Conservation (phyloP, 192 early-diverging fungal species). For the Coemansia sp. region DNA sequence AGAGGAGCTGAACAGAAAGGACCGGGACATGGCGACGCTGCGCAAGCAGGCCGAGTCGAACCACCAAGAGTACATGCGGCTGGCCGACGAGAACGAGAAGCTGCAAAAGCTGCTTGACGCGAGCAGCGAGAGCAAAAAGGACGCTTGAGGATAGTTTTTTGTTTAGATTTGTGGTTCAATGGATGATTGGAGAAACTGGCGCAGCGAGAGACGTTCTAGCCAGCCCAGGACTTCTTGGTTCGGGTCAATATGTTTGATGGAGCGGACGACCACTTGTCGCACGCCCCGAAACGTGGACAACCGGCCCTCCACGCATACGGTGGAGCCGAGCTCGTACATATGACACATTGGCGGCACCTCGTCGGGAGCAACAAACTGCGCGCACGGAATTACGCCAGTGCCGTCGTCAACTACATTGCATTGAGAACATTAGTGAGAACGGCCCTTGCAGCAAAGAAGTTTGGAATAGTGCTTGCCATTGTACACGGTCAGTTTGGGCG, state of each 20-base stretch:
- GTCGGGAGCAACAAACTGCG: slow-evolving; percentile 26
- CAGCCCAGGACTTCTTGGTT: slow-evolving; percentile 41
- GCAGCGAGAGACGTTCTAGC: slow-evolving; percentile 42
- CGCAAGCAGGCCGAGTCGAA: slow-evolving; percentile 55
- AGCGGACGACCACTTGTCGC: slow-evolving; percentile 34
- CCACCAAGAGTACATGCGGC: slow-evolving; percentile 55
- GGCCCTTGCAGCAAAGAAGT: background rate
- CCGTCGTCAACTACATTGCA: slow-evolving; percentile 45
- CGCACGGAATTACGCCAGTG: slow-evolving; percentile 42
- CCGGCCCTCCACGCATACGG: slow-evolving; percentile 35
- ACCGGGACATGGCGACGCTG: slow-evolving; percentile 49
- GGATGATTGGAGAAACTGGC: slow-evolving; percentile 8
- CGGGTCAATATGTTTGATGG: slow-evolving; percentile 16
- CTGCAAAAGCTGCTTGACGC: slow-evolving; percentile 38
- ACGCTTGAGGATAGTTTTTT: slow-evolving; percentile 16
- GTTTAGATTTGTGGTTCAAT: background rate
- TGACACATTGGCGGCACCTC: slow-evolving; percentile 15
- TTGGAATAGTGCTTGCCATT: slow-evolving; percentile 12
- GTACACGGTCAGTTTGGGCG: slow-evolving; percentile 30
- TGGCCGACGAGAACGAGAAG: slow-evolving; percentile 45
- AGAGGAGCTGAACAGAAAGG: slow-evolving; percentile 45
- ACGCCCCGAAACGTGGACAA: slow-evolving; percentile 25
- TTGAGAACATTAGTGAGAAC: background rate
- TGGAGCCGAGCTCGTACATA: slow-evolving; percentile 20
- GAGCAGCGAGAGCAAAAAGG: slow-evolving; percentile 47